Conservation (phyloP, 2,329 filamentous ascomycete species). For the Hymenoscyphus infarciens region DNA sequence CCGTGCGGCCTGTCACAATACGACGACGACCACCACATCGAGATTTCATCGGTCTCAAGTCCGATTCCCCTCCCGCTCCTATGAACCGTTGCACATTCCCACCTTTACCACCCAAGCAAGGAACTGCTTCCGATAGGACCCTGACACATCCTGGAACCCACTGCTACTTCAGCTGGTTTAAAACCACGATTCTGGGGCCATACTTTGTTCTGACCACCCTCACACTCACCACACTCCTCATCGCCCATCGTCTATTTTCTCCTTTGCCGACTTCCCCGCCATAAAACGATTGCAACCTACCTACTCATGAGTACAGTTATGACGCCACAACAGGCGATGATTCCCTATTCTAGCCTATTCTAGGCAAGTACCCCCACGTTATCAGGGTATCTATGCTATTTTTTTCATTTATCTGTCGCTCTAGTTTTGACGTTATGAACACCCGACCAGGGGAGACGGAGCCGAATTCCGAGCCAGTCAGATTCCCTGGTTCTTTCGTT, state of each 20-base stretch:
- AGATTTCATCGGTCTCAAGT: background rate
- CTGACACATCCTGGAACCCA: background rate
- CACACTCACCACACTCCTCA: background rate
- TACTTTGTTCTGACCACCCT: background rate
- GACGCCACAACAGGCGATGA: background rate
- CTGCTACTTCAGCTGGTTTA: background rate
- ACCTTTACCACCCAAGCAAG: background rate
- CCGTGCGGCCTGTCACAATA: background rate
- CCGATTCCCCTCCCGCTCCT: background rate
- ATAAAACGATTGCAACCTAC: background rate
- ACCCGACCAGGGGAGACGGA: background rate
- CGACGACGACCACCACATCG: background rate
- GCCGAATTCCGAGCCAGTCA: background rate
- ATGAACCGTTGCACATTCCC: background rate
- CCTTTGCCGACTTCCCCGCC: background rate
- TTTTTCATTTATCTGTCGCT: background rate
- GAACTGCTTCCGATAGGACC: background rate
- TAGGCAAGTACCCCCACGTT: background rate
- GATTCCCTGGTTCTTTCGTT: background rate
- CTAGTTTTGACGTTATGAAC: background rate
- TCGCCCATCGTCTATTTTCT: background rate
- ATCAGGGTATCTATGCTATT: background rate
- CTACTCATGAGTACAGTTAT: background rate
- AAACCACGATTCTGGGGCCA: background rate
- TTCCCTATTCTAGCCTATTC: background rate